These are phyloP conservation scores for Adenanthera pavonina DNA, from an alignment of 306 rosid genomes.

Conservation along the genomic window DNA sequence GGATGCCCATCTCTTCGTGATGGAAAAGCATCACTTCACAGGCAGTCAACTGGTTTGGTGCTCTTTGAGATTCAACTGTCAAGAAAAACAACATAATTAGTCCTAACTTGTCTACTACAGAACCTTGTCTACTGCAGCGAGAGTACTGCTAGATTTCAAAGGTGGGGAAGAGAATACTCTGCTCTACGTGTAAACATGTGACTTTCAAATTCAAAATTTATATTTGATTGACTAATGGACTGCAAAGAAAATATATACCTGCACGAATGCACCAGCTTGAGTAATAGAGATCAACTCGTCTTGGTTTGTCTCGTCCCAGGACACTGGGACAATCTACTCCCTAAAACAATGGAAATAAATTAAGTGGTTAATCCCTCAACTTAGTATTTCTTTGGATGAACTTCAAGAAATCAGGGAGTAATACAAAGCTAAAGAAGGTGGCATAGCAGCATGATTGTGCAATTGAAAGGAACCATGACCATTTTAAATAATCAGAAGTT, in stretches of 20 bases:
- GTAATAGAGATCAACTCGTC: conserved; percentile 65
- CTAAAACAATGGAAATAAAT: conserved; percentile 39
- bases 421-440: not conserved
- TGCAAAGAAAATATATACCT: conserved; percentile 40
- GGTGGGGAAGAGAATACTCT: not conserved
- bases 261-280: conserved; percentile 82
- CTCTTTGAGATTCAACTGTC: conserved; percentile 48
- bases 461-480: not conserved
- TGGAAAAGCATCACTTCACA: conserved; percentile 92
- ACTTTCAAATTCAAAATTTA: conserved; percentile 5
- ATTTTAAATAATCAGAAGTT: not conserved
- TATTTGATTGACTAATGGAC: not conserved
- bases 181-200: not conserved
- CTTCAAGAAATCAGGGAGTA: not conserved
- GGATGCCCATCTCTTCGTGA: conserved; percentile 98
- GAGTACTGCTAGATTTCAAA: not conserved
- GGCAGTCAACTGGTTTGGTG: conserved; percentile 56
- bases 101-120: not conserved
- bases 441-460: not conserved
- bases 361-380: not conserved
- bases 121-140: not conserved
- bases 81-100: conserved; percentile 9
- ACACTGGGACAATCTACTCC: conserved; percentile 61
- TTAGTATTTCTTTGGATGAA: not conserved
- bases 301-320: conserved; percentile 54